A percentile compares a stretch with the other conserved stretches of the same genome.
phyloP scores from a whole-genome alignment of 345 rosid genomes.

The Carallia brachiata region DNA sequence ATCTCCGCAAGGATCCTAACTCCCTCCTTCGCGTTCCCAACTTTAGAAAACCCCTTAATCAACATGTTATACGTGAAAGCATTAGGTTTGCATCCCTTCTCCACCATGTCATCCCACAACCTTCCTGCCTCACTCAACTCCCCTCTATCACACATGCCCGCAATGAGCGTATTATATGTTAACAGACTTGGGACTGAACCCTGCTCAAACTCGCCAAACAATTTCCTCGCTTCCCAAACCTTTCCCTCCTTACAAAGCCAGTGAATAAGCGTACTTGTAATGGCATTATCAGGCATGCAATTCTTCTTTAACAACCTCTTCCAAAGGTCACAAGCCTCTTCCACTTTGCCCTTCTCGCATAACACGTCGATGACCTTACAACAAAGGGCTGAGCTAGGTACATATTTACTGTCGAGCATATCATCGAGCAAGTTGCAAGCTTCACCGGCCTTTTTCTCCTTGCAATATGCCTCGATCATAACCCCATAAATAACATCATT shows the following conservation, averaged over 20 bases:
- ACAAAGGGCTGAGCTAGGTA: constrained; percentile 66
- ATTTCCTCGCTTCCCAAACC: constrained; percentile 61
- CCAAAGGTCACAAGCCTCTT: constrained; percentile 72
- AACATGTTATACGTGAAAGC: constrained; percentile 71
- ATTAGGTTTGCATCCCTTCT: constrained; percentile 67
- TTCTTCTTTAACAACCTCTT: constrained; percentile 64
- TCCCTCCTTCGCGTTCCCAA: constrained; percentile 70
- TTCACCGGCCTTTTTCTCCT: constrained; percentile 62
- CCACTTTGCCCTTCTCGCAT: constrained; percentile 66
- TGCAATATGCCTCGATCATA: constrained; percentile 70
- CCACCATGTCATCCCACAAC: constrained; percentile 89
- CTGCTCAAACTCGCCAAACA: constrained; percentile 74
- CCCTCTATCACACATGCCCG: constrained; percentile 77
- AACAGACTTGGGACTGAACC: constrained; percentile 66
- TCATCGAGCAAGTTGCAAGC: constrained; percentile 66
- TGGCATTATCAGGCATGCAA: constrained; percentile 72
- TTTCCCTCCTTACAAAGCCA: constrained; percentile 85
- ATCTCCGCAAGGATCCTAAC: constrained; percentile 67
- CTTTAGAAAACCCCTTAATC: constrained; percentile 64
- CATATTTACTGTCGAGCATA: constrained; percentile 64
- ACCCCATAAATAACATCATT: constrained; percentile 90
- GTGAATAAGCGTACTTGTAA: constrained; percentile 69
- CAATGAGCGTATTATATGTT: constrained; percentile 72
- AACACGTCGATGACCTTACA: constrained; percentile 74
- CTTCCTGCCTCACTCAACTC: constrained; percentile 68